Evolutionary conservation across 805 yeast species (phyloP), one percentile per base, ranked within the genome.

Genomic region (Candida vaughaniae): DNA sequence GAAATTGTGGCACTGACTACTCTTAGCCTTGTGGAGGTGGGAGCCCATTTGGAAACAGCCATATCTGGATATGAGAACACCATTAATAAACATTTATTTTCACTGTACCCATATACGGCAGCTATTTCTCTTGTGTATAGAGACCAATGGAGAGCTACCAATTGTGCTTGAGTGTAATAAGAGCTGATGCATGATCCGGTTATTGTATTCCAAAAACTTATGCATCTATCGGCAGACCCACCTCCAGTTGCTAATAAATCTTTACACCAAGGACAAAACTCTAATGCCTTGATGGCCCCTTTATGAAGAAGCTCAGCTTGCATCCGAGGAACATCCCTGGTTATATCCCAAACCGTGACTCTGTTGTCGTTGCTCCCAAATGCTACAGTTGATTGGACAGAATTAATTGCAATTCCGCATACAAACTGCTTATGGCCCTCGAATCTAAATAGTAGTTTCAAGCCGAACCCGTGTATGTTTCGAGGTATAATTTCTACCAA

Each of bases 211-310:
- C 96, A 89, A 55, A 88, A 87, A 40, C 90, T 56, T 6, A 89
- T 75, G n/a, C 73, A 73, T 34, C 90, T 65, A 55, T 90, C 97
- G 48, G 78, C 80, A 15, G 82, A 77, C 0, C 97, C 97, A 3
- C 93, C 96, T 0, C 97, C 97, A 0, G 96, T 88, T 1, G 91
- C 96, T 23, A 90, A 56, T 6, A 90, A 60, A 2, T 83, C 71
- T 10, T 78, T 78, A 14, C 87, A 73, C 96, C 96, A 89, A 0
- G 97, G 97, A 54, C 96, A 90, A 50, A 77, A 90, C 3, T 91
- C 84, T 30, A 90, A 66, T 0, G 96, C 97, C 49, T 89, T 89
- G 0, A 90, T 90, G 0, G 97, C 97, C 1, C 96, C 95, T 2
- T 67, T 63, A 51, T 90, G 97, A 1, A 71, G 76, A 35, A 89